Evolutionary conservation across 768 basidiomycete species (phyloP).

Genomic region (Suillus lakei): DNA sequence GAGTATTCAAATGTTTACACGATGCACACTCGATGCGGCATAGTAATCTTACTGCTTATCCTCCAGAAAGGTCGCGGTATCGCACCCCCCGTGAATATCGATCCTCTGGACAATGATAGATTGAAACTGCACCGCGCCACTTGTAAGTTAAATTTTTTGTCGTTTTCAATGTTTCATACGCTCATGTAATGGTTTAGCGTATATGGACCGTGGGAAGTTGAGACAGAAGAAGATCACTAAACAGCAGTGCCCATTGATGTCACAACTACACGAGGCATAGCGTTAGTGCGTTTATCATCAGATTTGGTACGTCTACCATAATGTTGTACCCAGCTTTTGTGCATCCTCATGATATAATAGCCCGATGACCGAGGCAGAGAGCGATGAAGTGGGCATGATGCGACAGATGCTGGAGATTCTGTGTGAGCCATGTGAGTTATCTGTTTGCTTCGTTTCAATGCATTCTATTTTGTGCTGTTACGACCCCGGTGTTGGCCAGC

Average conservation of each 20-base stretch:
- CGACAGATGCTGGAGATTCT: background rate
- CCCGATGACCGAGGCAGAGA: background rate
- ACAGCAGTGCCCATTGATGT: background rate
- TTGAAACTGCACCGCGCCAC: no score
- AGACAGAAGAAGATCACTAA: background rate
- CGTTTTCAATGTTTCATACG: background rate
- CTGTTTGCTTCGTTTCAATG: background rate
- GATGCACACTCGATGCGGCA: no score
- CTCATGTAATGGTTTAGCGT: background rate
- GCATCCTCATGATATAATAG: background rate
- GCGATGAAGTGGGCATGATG: background rate
- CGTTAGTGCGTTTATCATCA: background rate
- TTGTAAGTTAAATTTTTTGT: no score
- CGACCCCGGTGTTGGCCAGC: background rate
- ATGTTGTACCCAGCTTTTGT: background rate
- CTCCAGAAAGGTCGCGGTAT: no score
- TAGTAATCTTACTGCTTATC: no score
- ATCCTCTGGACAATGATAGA: no score
- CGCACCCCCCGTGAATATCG: no score
- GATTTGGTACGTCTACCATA: background rate
- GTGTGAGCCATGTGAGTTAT: background rate
- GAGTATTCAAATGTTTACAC: no score
- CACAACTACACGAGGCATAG: background rate
- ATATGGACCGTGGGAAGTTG: background rate
- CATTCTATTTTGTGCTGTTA: background rate